Evolutionary conservation across 768 basidiomycete species (phyloP).

Genomic region (Solioccasus polychromus): DNA sequence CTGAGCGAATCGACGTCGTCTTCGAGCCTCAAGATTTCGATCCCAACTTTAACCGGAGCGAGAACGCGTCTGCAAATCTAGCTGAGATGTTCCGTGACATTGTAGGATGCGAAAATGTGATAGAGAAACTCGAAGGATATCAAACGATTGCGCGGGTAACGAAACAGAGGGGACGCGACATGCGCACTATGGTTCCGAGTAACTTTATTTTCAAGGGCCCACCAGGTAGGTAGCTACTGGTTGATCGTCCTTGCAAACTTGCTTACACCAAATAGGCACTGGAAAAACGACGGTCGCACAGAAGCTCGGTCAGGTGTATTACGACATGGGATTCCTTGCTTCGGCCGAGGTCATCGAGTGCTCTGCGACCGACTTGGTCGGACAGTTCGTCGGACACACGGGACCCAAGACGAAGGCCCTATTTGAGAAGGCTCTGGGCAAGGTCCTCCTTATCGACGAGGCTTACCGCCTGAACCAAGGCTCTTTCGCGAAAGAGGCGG

Average conservation of each 20-base stretch:
- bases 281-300: constrained; percentile 64
- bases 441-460: constrained; percentile 72
- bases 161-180: constrained; percentile 42
- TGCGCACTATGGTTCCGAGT: constrained; percentile 52
- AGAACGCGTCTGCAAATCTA: constrained; percentile 50
- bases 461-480: constrained; percentile 65
- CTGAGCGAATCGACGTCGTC: constrained; percentile 24
- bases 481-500: constrained; percentile 67
- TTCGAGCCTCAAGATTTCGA: constrained; percentile 59
- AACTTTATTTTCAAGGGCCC: constrained; percentile 74
- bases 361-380: constrained; percentile 69
- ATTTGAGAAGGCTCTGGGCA: constrained; percentile 64
- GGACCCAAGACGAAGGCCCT: constrained; percentile 62
- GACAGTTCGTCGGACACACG: constrained; percentile 69
- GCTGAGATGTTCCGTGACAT: constrained; percentile 59
- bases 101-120: constrained; percentile 56
- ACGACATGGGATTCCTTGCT: constrained; percentile 59
- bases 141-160: constrained; percentile 50
- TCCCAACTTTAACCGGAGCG: constrained; percentile 50
- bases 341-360: constrained; percentile 58
- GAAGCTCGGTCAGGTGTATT: constrained; percentile 63
- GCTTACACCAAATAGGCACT: constrained; percentile 43
- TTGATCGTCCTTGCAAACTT: rapidly evolving
- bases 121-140: constrained; percentile 45
- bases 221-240: constrained; percentile 57